phyloP scores from a whole-genome alignment of 129 eudicot species.

The Saposhnikovia divaricata region DNA sequence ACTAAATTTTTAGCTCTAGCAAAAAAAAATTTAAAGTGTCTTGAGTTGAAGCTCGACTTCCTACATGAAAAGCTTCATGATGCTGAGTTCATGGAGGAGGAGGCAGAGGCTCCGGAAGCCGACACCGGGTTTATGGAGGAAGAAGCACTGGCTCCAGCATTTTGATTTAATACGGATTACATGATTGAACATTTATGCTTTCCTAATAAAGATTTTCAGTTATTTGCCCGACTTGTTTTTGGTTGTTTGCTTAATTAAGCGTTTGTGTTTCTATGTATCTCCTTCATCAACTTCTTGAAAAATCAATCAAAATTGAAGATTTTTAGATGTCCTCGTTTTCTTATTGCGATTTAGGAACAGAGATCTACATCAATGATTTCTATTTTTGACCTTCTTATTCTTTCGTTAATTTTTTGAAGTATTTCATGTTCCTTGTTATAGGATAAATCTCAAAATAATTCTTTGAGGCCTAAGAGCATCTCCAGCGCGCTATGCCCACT shows the following conservation, averaged over 20 bases:
- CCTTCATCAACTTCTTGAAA: not conserved
- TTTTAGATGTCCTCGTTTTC: too few species aligned
- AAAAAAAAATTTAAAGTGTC: too few species aligned
- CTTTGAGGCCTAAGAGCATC: too few species aligned
- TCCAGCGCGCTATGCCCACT: too few species aligned
- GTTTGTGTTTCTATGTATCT: not conserved
- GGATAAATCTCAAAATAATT: too few species aligned
- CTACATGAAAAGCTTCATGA: not conserved
- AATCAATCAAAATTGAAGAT: too few species aligned
- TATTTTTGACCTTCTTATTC: too few species aligned
- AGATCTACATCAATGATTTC: too few species aligned
- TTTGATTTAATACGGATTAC: not conserved
- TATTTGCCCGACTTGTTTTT: not conserved
- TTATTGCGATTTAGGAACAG: too few species aligned
- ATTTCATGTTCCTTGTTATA: too few species aligned
- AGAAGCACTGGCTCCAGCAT: conserved; percentile 2
- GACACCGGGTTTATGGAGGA: not conserved
- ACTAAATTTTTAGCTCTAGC: too few species aligned
- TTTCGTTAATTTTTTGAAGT: too few species aligned
- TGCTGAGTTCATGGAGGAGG: not conserved
- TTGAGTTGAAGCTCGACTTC: not conserved
- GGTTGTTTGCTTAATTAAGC: not conserved
- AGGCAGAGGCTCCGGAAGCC: conserved; percentile 2
- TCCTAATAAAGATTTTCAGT: not conserved
- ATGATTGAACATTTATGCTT: not conserved